Conservation (phyloP, 352 stramenopile species). For the Phytophthora vignae region DNA sequence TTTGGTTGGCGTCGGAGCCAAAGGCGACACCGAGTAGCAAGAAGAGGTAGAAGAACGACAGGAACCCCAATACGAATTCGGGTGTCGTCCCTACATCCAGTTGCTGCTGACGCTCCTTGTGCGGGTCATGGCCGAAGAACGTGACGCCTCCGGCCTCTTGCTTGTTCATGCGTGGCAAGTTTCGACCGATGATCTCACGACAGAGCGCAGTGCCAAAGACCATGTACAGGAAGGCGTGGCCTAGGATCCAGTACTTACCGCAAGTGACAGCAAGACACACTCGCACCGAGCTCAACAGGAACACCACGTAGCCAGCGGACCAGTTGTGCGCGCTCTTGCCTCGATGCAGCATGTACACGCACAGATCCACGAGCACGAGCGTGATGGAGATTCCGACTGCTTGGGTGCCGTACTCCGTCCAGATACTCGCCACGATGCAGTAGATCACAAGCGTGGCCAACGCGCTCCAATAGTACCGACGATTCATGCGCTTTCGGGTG, state of each 20-base stretch:
- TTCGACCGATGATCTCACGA: conserved; percentile 84
- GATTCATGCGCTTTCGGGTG: conserved; percentile 59
- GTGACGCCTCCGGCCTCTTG: conserved; percentile 84
- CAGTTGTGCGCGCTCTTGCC: conserved; percentile 65
- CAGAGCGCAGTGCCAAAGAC: conserved; percentile 81
- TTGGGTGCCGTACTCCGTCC: conserved; percentile 69
- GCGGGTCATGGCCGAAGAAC: conserved; percentile 85
- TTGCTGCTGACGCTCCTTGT: conserved; percentile 60
- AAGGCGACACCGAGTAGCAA: conserved; percentile 83
- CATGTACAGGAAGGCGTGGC: conserved; percentile 83
- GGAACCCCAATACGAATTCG: conserved; percentile 83
- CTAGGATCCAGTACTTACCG: conserved; percentile 83
- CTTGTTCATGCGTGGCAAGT: conserved; percentile 83
- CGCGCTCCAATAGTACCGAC: conserved; percentile 57
- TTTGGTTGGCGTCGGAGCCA: conserved; percentile 55
- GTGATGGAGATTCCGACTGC: conserved; percentile 73
- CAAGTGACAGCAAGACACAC: conserved; percentile 76
- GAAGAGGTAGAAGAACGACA: conserved; percentile 90
- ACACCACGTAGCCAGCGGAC: conserved; percentile 84
- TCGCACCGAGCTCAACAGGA: conserved; percentile 75
- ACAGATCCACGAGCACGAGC: conserved; percentile 75
- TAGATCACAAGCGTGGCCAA: conserved; percentile 64
- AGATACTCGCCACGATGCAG: conserved; percentile 57
- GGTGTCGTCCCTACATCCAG: conserved; percentile 80
- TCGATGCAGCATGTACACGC: conserved; percentile 77